Base-by-base conservation (phyloP, 202 grass and related monocot genomes). In the Carex arenaria region DNA sequence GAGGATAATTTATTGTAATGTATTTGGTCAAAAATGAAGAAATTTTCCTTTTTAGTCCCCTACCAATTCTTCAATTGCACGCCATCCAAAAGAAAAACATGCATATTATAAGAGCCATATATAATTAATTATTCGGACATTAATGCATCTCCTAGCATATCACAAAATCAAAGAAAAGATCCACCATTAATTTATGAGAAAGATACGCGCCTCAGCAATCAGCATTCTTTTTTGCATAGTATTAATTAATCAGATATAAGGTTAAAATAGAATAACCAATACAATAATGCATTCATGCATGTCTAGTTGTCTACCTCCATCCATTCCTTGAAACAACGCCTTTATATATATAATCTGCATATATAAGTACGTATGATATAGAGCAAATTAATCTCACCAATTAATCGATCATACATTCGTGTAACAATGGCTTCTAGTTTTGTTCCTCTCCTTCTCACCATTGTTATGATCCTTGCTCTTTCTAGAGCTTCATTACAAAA, bases 331-430 rank as follows among this genome's bases (percentile, higher is more conserved):
- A 61, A 61, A 34, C 28, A 61, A 61, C 34, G 17, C 54, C 51
- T 61, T 7, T 73, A 79, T 79, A 80, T 73, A 79, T 79, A 80
- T 64, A 80, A 80, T 64, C 0, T 64, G 20, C 61, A 65, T 12
- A 34, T 34, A 34, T 34, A 34, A n/a, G n/a, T 34, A 34, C 32
- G 52, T 49, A 47, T 81, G 9, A 17, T 19, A 76, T 47, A 26
- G 40, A 13, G 10, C 17, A 36, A 3, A 13, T n/a, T n/a, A n/a
- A n/a, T 3, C 5, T 71, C 73, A 57, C 26, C 28, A 77, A n/a
- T n/a, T n/a, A n/a, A 36, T 57, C 22, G 10, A 49, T 60, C 19
- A 26, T 65, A 80, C 3, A 49, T 49, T 11, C 78, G 1, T 3
- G 54, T n/a, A 17, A 14, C 59, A 77, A 64, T 81, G 78, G 78